These are phyloP conservation scores for Kodamaea kakaduensis DNA, from an alignment of 805 yeast genomes.

Conservation along the genomic window DNA sequence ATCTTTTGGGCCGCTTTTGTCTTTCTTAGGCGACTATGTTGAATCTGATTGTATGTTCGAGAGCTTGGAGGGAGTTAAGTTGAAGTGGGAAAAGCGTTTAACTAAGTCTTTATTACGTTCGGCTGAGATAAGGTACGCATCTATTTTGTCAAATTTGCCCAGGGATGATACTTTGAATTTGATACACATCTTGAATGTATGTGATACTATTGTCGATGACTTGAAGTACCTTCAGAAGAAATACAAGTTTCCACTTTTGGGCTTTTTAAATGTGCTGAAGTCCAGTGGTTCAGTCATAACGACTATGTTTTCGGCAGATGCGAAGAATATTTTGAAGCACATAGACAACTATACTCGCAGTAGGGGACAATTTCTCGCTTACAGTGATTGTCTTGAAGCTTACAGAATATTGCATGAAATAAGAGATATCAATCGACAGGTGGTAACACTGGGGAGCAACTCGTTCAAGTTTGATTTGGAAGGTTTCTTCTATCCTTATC, in stretches of 20 bases:
- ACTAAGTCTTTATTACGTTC: conserved; percentile 31
- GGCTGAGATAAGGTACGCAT: conserved; percentile 39
- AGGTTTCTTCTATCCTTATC: conserved; percentile 42
- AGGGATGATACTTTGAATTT: conserved; percentile 50
- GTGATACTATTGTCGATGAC: conserved; percentile 48
- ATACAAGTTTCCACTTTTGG: conserved; percentile 60
- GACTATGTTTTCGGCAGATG: conserved; percentile 51
- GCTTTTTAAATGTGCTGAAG: conserved; percentile 48
- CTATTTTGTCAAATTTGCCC: conserved; percentile 48
- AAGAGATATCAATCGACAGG: conserved; percentile 48
- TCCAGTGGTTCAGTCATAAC: conserved; percentile 48
- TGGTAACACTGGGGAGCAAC: conserved; percentile 30
- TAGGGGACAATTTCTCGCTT: conserved; percentile 35
- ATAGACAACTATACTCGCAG: conserved; percentile 39
- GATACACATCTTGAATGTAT: conserved; percentile 52
- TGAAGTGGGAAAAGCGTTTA: conserved; percentile 44
- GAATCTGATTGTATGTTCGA: conserved; percentile 44
- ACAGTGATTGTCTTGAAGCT: conserved; percentile 55
- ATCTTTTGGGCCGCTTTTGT: conserved; percentile 51
- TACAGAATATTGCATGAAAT: conserved; percentile 52
- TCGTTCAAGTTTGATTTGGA: conserved; percentile 55
- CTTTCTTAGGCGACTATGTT: conserved; percentile 47
- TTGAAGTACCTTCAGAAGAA: conserved; percentile 53
- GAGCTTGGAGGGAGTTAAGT: conserved; percentile 31
- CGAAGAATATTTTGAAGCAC: conserved; percentile 47